Conservation (phyloP, 1,284 basidiomycete species). For the Boletus smithii region DNA sequence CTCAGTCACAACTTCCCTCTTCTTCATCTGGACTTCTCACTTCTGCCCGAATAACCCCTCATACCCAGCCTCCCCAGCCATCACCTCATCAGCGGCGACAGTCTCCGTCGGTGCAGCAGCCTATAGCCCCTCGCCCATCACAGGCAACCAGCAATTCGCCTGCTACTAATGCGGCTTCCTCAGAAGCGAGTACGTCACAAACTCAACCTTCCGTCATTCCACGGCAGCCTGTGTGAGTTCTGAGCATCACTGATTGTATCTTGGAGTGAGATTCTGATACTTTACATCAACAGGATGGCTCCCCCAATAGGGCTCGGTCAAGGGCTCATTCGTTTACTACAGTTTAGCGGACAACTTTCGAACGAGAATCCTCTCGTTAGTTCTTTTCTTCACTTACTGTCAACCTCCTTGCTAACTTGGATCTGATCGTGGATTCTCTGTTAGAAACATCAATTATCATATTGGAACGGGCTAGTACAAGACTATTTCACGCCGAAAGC, state of each 20-base stretch:
- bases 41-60: slow-evolving; percentile 32
- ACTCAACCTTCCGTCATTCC: slow-evolving; percentile 24
- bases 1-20: slow-evolving; percentile 35
- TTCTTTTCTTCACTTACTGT: slow-evolving; percentile 10
- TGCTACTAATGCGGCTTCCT: slow-evolving; percentile 22
- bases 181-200: slow-evolving; percentile 29
- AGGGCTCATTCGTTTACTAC: slow-evolving; percentile 55
- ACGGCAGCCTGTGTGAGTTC: slow-evolving; percentile 32
- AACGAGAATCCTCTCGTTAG: slow-evolving; percentile 48
- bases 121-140: slow-evolving; percentile 39
- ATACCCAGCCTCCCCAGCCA: slow-evolving; percentile 32
- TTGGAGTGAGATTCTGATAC: slow-evolving; percentile 13
- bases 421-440: slow-evolving; percentile 6
- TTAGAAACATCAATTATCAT: slow-evolving; percentile 58
- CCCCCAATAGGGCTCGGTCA: slow-evolving; percentile 51
- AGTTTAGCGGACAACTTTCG: slow-evolving; percentile 62
- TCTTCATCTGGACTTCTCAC: slow-evolving; percentile 28
- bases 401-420: slow-evolving; percentile 4
- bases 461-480: slow-evolving; percentile 60
- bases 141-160: slow-evolving; percentile 24
- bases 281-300: slow-evolving; percentile 23
- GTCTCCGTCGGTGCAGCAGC: slow-evolving; percentile 35
- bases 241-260: neutral
- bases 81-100: slow-evolving; percentile 35
- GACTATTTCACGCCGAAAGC: slow-evolving; percentile 66